Percentiles rank a stretch among this genome's conserved stretches.
These are phyloP conservation scores for Quercus dentata DNA, from an alignment of 306 rosid genomes.

Conservation along the genomic window DNA sequence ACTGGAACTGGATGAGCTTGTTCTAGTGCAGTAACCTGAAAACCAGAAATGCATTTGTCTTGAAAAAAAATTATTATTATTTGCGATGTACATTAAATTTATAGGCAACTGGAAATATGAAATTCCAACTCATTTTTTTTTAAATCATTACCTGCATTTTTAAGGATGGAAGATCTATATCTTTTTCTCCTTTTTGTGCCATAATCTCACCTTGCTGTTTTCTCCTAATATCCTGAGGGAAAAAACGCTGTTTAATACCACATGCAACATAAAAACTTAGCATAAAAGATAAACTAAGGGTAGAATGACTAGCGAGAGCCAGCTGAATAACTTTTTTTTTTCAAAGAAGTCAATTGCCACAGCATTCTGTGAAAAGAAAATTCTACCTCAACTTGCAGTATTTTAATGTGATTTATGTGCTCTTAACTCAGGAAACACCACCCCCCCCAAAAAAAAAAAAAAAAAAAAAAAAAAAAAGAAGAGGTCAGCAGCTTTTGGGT, in stretches of 20 bases:
- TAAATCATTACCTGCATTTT: slow-evolving; percentile 13
- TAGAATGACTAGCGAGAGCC: neutral
- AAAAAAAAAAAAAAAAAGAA: neutral
- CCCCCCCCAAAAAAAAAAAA: neutral
- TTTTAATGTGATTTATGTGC: neutral
- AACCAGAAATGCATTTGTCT: slow-evolving; percentile 24
- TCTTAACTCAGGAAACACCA: neutral
- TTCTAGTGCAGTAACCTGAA: slow-evolving; percentile 58
- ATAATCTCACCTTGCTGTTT: slow-evolving; percentile 10
- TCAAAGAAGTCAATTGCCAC: neutral
- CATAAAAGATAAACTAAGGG: neutral
- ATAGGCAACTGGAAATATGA: neutral
- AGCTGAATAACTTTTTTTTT: slow-evolving; percentile 14
- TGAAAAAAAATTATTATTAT: slow-evolving; percentile 1
- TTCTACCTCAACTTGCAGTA: neutral
- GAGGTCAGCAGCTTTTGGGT: neutral
- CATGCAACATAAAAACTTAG: neutral
- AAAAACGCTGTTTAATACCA: neutral
- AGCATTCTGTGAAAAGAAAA: neutral
- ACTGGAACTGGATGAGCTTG: slow-evolving; percentile 72
- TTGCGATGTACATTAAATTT: slow-evolving; percentile 18
- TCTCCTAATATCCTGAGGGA: slow-evolving; percentile 25
- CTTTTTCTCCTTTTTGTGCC: slow-evolving; percentile 24
- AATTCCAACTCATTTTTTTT: slow-evolving; percentile 8
- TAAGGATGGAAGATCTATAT: slow-evolving; percentile 17